These are phyloP conservation scores for Ochromonadaceae sp. DNA, from an alignment of 352 stramenopile genomes.

Conservation along the genomic window DNA sequence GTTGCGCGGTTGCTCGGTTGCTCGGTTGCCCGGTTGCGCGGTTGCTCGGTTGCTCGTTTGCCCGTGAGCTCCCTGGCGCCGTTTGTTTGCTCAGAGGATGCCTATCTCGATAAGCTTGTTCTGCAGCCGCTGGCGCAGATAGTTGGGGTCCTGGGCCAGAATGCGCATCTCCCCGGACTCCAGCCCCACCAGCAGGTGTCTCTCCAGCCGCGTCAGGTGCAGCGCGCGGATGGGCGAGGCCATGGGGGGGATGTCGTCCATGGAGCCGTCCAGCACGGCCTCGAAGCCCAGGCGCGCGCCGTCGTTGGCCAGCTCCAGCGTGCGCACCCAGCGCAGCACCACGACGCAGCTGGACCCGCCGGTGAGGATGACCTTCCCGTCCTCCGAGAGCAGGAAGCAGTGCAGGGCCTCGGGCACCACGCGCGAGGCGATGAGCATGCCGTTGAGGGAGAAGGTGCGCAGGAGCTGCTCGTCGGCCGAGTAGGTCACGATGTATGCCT, in stretches of 20 bases:
- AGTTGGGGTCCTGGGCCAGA: slow-evolving; percentile 26
- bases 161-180: slow-evolving; percentile 25
- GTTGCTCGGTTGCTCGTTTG: no score
- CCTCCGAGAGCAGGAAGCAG: slow-evolving; percentile 25
- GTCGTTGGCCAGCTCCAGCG: slow-evolving; percentile 19
- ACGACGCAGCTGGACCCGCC: slow-evolving; percentile 19
- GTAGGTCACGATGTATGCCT: slow-evolving; percentile 24
- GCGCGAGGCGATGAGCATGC: slow-evolving; percentile 6
- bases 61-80: no score
- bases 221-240: slow-evolving; percentile 21
- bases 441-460: slow-evolving; percentile 23
- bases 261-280: slow-evolving; percentile 11
- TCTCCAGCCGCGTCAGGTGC: slow-evolving; percentile 19
- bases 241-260: slow-evolving; percentile 17
- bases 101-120: slow-evolving; percentile 25
- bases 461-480: slow-evolving; percentile 9
- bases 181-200: slow-evolving; percentile 25
- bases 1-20: no score
- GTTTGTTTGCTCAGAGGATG: no score
- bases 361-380: slow-evolving; percentile 25
- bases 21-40: no score
- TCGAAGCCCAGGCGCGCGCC: slow-evolving; percentile 20
- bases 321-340: slow-evolving; percentile 26
- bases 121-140: slow-evolving; percentile 25
- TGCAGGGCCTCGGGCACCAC: slow-evolving; percentile 18